A percentile compares a stretch with the other conserved stretches of the same genome.
Evolutionary conservation across 768 basidiomycete species (phyloP).

Genomic region (Neoboletus brunneissimus): DNA sequence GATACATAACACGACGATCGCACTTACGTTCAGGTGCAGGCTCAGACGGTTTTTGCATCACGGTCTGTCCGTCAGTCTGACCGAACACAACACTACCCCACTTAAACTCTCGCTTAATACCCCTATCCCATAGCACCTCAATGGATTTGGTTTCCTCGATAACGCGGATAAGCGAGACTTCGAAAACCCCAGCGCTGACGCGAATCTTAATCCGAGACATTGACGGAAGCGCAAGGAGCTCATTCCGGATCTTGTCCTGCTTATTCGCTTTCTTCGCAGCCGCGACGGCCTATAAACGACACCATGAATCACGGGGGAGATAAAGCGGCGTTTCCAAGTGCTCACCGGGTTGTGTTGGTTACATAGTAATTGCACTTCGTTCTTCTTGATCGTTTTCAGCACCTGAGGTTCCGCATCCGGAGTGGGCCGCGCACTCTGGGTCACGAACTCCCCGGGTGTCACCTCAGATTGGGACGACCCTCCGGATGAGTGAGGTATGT

Average conservation of each 20-base stretch:
- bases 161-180: slow-evolving; percentile 74
- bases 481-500: slow-evolving; percentile 2
- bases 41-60: slow-evolving; percentile 71
- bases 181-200: slow-evolving; percentile 80
- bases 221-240: slow-evolving; percentile 64
- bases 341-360: slow-evolving; percentile 88
- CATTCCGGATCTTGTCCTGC: slow-evolving; percentile 67
- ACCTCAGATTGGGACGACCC: not conserved
- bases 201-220: slow-evolving; percentile 83
- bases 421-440: slow-evolving; percentile 1
- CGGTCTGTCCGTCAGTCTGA: slow-evolving; percentile 59
- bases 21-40: slow-evolving; percentile 48
- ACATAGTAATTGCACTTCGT: slow-evolving; percentile 75
- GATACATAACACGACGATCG: not conserved
- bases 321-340: slow-evolving; percentile 8
- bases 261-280: slow-evolving; percentile 74
- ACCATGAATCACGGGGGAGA: not conserved
- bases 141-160: slow-evolving; percentile 68
- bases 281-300: slow-evolving; percentile 54
- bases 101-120: slow-evolving; percentile 72
- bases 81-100: slow-evolving; percentile 81
- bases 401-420: slow-evolving; percentile 29
- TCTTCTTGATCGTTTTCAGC: slow-evolving; percentile 70
- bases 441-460: not conserved
- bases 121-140: slow-evolving; percentile 79